phyloP scores from a whole-genome alignment of 2,329 filamentous ascomycete species.

The Fusarium devonianum region DNA sequence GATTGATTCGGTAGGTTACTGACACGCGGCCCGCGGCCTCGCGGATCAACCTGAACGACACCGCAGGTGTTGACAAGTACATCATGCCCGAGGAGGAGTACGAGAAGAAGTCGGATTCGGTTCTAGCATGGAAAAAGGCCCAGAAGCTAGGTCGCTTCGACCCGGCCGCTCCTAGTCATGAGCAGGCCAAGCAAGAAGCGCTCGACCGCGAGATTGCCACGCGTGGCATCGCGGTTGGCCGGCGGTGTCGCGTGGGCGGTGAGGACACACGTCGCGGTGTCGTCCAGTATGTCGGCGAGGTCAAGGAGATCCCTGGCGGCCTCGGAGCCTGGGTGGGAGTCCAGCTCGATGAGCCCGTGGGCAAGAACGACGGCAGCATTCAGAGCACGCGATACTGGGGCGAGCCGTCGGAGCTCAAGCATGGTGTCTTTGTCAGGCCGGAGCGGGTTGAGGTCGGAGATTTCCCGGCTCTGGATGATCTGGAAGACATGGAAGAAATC shows the following conservation, averaged over 20 bases:
- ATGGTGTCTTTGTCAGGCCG: conserved; percentile 79
- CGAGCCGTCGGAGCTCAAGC: conserved; percentile 67
- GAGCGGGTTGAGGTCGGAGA: conserved; percentile 81
- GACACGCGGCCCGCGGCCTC: conserved; percentile 80
- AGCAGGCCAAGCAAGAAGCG: conserved; percentile 74
- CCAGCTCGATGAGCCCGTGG: conserved; percentile 78
- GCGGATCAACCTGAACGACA: conserved; percentile 82
- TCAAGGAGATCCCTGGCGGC: conserved; percentile 74
- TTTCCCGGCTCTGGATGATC: conserved; percentile 72
- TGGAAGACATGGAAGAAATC: conserved; percentile 81
- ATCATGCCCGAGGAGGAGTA: conserved; percentile 87
- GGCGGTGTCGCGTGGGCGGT: conserved; percentile 69
- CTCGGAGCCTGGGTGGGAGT: conserved; percentile 76
- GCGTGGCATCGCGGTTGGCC: conserved; percentile 70
- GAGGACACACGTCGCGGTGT: conserved; percentile 74
- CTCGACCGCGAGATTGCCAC: conserved; percentile 73
- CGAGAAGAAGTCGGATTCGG: conserved; percentile 83
- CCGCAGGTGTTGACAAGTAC: conserved; percentile 86
- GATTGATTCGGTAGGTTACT: conserved; percentile 65
- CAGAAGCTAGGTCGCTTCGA: conserved; percentile 97
- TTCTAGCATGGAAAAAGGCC: conserved; percentile 94
- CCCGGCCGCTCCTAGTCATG: conserved; percentile 77
- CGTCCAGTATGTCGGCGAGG: conserved; percentile 75
- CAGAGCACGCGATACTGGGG: conserved; percentile 74
- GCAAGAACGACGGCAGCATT: conserved; percentile 83